phyloP scores from a whole-genome alignment of 805 yeast genomes.

The Yamadazyma takamatsuzukensis region DNA sequence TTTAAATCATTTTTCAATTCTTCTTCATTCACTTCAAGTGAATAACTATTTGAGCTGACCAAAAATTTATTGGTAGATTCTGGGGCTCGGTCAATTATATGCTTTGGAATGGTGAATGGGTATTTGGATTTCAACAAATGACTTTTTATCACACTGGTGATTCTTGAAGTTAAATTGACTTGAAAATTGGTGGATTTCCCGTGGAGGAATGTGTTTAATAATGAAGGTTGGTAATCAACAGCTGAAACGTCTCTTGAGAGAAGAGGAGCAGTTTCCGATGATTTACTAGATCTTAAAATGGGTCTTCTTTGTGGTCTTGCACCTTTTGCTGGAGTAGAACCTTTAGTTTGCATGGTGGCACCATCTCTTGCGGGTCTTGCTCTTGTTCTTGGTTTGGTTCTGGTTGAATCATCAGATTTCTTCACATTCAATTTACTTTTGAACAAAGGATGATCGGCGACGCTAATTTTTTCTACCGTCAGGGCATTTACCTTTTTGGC shows the following conservation, averaged over 20 bases:
- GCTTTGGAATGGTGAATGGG: conserved; percentile 37
- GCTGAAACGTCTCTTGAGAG: conserved; percentile 7
- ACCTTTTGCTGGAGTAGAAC: conserved; percentile 1
- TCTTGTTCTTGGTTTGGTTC: background rate
- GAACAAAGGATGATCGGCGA: conserved; percentile 20
- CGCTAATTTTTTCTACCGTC: conserved; percentile 6
- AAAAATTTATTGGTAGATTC: conserved; percentile 26
- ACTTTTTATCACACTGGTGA: conserved; percentile 39
- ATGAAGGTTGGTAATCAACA: conserved; percentile 6
- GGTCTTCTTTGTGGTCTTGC: conserved; percentile 5
- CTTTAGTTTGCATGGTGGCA: conserved; percentile 6
- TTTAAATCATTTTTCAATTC: conserved; percentile 22
- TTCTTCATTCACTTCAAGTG: conserved; percentile 19
- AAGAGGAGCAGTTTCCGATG: conserved; percentile 1
- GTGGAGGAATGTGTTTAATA: conserved; percentile 28
- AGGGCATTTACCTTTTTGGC: background rate
- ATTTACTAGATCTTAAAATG: background rate
- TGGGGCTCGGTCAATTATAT: conserved; percentile 21
- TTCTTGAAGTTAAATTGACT: conserved; percentile 26
- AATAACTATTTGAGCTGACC: conserved; percentile 24
- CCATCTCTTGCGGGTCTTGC: conserved; percentile 3
- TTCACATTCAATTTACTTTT: conserved; percentile 2
- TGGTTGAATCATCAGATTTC: background rate
- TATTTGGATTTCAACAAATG: conserved; percentile 35
- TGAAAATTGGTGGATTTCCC: conserved; percentile 33